A percentile compares a stretch with the other conserved stretches of the same genome.
phyloP scores from a whole-genome alignment of 163 green algal genomes.

The Scenedesmus sp. region DNA sequence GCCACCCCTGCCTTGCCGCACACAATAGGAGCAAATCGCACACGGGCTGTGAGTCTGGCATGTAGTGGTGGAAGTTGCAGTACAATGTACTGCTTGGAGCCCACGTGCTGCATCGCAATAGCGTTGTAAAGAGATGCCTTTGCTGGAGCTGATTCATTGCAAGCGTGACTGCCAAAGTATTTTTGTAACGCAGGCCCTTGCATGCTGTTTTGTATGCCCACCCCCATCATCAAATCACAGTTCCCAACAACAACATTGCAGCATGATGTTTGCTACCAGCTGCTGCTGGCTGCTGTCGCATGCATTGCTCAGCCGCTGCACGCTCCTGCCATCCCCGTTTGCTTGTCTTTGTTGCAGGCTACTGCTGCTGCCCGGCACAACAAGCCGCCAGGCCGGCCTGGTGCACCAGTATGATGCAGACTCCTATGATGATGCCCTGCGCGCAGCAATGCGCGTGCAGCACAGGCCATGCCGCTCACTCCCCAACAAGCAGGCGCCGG shows the following conservation, averaged over 20 bases:
- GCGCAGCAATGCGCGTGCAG: neutral
- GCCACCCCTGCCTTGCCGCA: neutral
- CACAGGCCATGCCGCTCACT: neutral
- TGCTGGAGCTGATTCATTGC: too few relatives aligned
- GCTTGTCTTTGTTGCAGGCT: neutral
- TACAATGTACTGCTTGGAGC: neutral
- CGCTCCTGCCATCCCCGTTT: neutral
- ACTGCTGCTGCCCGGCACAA: constrained; percentile 23
- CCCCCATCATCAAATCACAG: neutral
- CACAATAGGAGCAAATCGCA: neutral
- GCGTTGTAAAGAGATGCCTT: too few relatives aligned
- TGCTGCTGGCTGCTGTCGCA: neutral
- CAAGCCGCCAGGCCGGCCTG: constrained; percentile 35
- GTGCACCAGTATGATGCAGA: constrained; percentile 9
- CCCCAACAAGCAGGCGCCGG: neutral
- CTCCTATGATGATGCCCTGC: neutral
- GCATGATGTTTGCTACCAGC: neutral
- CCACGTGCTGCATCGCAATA: too few relatives aligned
- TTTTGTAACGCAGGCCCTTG: too few relatives aligned
- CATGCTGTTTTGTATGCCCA: too few relatives aligned
- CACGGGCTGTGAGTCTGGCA: neutral
- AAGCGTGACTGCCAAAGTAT: too few relatives aligned
- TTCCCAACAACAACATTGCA: neutral
- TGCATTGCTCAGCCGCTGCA: neutral
- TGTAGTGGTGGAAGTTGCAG: neutral